phyloP scores from a whole-genome alignment of 78 protist species.

The Protostelium mycophagum region DNA sequence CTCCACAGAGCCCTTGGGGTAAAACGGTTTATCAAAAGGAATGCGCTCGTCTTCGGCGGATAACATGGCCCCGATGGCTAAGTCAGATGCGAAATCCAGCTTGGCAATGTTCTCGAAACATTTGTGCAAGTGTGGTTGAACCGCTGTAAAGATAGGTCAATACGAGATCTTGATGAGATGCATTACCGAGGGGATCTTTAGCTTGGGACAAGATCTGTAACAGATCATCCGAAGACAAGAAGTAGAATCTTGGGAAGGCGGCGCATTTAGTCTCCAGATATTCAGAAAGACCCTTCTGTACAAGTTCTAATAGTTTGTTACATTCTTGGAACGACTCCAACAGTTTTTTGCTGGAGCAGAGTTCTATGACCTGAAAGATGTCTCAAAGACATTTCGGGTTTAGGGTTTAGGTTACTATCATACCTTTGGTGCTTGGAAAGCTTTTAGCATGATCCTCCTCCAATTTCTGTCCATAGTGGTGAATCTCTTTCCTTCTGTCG shows the following conservation, averaged over 20 bases:
- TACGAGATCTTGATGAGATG: neutral
- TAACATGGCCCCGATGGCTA: slow-evolving; percentile 44
- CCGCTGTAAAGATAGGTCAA: neutral
- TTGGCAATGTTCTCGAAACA: slow-evolving; percentile 59
- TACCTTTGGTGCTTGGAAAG: slow-evolving; percentile 25
- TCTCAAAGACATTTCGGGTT: too few relatives aligned
- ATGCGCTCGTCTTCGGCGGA: slow-evolving; percentile 65
- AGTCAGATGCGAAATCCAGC: slow-evolving; percentile 28
- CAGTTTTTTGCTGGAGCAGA: slow-evolving; percentile 40
- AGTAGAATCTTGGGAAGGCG: slow-evolving; percentile 89
- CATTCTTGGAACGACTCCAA: slow-evolving; percentile 56
- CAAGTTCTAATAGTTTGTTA: slow-evolving; percentile 66
- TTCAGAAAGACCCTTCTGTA: slow-evolving; percentile 79
- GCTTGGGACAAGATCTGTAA: slow-evolving; percentile 81
- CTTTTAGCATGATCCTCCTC: slow-evolving; percentile 35
- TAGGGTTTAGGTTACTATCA: too few relatives aligned
- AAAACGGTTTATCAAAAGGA: slow-evolving; percentile 25
- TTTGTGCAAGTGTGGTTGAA: slow-evolving; percentile 54
- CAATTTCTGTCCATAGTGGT: slow-evolving; percentile 56
- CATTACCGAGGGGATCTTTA: slow-evolving; percentile 40
- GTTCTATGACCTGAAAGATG: slow-evolving; percentile 36
- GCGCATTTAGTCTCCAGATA: slow-evolving; percentile 86
- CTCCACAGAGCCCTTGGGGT: slow-evolving; percentile 75
- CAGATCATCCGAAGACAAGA: slow-evolving; percentile 88
- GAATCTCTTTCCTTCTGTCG: slow-evolving; percentile 67